These are phyloP conservation scores for Colletotrichum sp. DNA, from an alignment of 2,329 filamentous ascomycete genomes.

Conservation along the genomic window DNA sequence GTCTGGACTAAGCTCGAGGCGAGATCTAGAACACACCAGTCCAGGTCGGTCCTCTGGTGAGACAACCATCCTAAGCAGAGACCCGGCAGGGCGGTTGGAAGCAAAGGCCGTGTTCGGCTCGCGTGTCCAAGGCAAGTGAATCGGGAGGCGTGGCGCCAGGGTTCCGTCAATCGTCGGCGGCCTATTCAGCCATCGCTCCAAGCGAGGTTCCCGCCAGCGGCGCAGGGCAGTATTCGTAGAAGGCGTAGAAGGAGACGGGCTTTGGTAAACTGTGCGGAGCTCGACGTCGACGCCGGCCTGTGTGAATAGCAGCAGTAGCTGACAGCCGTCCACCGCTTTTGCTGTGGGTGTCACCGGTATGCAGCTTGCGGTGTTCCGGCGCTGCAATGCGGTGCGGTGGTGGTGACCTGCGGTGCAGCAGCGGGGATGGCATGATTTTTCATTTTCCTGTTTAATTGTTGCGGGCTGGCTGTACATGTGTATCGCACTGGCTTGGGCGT, in stretches of 20 bases:
- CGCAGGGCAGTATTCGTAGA: background rate
- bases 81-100: background rate
- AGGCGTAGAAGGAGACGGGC: background rate
- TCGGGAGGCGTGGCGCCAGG: slow-evolving; percentile 7
- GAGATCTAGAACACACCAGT: background rate
- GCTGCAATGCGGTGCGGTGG: background rate
- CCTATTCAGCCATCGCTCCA: slow-evolving; percentile 11
- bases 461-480: background rate
- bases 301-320: background rate
- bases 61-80: background rate
- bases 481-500: background rate
- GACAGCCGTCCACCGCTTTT: background rate
- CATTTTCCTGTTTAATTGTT: background rate
- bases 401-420: background rate
- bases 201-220: background rate
- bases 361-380: slow-evolving; percentile 4
- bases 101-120: slow-evolving; percentile 8
- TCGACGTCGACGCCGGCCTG: background rate
- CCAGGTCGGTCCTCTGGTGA: background rate
- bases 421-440: slow-evolving; percentile 12
- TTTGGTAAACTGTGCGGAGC: background rate
- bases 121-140: slow-evolving; percentile 6
- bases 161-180: slow-evolving; percentile 9
- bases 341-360: background rate
- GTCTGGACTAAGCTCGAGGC: background rate